phyloP scores from a whole-genome alignment of 1,139 yeast species.

The Nadsonia commutata region DNA sequence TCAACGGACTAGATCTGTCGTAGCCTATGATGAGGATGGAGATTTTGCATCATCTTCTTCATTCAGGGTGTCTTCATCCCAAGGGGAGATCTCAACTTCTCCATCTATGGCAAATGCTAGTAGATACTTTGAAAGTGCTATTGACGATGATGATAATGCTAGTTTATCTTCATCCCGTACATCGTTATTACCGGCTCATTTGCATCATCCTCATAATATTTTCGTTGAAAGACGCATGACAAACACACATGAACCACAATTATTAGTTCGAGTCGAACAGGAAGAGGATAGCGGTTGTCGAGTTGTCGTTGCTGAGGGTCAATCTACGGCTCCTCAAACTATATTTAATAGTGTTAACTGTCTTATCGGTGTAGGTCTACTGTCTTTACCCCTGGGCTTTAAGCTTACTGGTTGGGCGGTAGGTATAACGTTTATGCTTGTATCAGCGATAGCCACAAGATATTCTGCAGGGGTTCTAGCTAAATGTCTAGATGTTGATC shows the following conservation, averaged over 20 bases:
- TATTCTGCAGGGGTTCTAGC: constrained; percentile 56
- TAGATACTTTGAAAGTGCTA: constrained; percentile 13
- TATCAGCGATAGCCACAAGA: constrained; percentile 49
- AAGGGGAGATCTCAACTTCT: no score
- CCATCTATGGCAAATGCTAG: no score
- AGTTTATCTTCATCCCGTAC: no score
- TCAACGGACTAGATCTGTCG: constrained; percentile 34
- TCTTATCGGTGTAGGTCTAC: constrained; percentile 71
- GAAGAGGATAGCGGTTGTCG: constrained; percentile 51
- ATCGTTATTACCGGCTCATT: no score
- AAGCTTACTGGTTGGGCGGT: constrained; percentile 66
- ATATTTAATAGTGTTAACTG: constrained; percentile 78
- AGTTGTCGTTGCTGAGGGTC: constrained; percentile 66
- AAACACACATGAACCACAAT: constrained; percentile 39
- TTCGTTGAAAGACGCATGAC: constrained; percentile 16
- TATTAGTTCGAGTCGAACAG: constrained; percentile 52
- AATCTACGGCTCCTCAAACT: constrained; percentile 80
- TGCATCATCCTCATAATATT: constrained; percentile 5
- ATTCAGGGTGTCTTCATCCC: no score
- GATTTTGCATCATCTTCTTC: no score
- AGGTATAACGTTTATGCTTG: constrained; percentile 40
- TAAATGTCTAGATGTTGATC: constrained; percentile 57
- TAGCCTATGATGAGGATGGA: constrained; percentile 19
- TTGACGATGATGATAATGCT: constrained; percentile 10
- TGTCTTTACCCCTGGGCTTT: constrained; percentile 72